These are phyloP conservation scores for Hysterangium stoloniferum DNA, from an alignment of 768 basidiomycete genomes.

Conservation along the genomic window DNA sequence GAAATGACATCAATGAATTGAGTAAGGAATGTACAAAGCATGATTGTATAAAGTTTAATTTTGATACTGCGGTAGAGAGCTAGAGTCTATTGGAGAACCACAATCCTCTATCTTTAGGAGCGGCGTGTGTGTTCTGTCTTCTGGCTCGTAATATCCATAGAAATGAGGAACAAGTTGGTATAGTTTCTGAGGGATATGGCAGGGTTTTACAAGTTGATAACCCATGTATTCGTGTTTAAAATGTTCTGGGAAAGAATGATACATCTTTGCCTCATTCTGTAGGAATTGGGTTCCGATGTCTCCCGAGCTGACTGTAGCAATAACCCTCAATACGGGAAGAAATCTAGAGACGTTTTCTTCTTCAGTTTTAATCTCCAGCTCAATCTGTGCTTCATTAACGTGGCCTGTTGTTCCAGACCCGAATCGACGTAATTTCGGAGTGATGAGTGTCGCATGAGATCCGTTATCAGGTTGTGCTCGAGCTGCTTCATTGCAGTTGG, in stretches of 20 bases:
- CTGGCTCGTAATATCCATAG: conserved; percentile 7
- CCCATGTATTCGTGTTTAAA: neutral
- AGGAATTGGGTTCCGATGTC: neutral
- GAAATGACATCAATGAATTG: no score
- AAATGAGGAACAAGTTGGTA: neutral
- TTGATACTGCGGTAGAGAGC: neutral
- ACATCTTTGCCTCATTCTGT: neutral
- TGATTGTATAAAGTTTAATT: neutral
- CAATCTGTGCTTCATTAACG: neutral
- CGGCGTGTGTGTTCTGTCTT: neutral
- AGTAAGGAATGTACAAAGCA: neutral
- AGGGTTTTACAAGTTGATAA: neutral
- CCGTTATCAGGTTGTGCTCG: neutral
- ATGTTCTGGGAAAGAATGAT: neutral
- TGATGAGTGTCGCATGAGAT: neutral
- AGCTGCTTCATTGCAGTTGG: neutral
- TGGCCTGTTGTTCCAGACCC: neutral
- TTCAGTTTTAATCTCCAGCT: neutral
- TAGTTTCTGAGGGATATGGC: neutral
- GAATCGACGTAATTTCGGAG: neutral
- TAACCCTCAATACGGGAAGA: neutral
- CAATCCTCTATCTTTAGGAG: conserved; percentile 1
- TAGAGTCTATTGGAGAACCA: neutral
- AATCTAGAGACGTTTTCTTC: neutral
- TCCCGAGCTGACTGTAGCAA: neutral